phyloP scores from a whole-genome alignment of 805 yeast species.

The Myxozyma vanderwaltii region DNA sequence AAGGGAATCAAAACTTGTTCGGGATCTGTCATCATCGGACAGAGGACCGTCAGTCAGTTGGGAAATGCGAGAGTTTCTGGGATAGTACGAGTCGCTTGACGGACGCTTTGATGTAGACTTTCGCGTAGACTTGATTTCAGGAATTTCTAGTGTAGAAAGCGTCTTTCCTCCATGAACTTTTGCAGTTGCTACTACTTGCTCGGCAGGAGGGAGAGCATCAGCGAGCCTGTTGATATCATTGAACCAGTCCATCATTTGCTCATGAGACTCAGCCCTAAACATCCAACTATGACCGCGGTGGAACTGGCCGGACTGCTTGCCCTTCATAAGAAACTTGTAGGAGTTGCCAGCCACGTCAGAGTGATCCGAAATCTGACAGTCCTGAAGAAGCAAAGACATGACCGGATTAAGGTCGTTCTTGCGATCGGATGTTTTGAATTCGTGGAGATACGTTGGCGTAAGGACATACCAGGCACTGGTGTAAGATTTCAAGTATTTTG shows the following conservation, averaged over 20 bases:
- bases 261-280: constrained; percentile 85
- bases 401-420: constrained; percentile 79
- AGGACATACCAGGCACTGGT: constrained; percentile 88
- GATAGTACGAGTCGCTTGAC: constrained; percentile 17
- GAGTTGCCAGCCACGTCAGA: constrained; percentile 33
- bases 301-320: constrained; percentile 73
- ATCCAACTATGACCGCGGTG: constrained; percentile 90
- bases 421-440: constrained; percentile 80
- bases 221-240: constrained; percentile 58
- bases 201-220: constrained; percentile 1
- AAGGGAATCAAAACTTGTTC: not conserved
- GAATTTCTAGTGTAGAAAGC: not conserved
- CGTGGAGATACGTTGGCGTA: constrained; percentile 86
- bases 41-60: not conserved
- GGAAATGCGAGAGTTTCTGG: not conserved
- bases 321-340: constrained; percentile 73
- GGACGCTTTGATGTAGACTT: constrained; percentile 11
- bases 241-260: constrained; percentile 81
- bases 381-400: constrained; percentile 76
- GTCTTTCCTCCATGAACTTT: not conserved
- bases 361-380: constrained; percentile 78
- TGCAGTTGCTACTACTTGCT: not conserved
- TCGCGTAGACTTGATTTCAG: not conserved
- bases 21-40: not conserved
- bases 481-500: constrained; percentile 89